Evolutionary conservation across 1,139 yeast genomes (phyloP), one percentile per base, ranked within the genome.

Genomic region (Saccharomyces uvarum): DNA sequence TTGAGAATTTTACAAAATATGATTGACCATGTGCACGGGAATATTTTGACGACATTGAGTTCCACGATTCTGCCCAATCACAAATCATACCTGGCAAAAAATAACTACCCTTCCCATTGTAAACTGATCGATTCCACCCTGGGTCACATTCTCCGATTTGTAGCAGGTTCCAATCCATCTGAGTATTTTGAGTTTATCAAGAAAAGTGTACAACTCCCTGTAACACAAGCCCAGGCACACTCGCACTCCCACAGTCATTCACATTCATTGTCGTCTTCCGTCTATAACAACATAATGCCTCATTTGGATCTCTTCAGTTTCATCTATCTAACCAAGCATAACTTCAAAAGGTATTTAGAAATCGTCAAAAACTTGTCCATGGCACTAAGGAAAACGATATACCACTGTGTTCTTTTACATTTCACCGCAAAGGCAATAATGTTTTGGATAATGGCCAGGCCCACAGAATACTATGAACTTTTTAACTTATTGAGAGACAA

Each of bases 391-490:
- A 68, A 61, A 49, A 60, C 64, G 3, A 57, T 63, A 4, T 62
- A 61, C 44, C 66, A 62, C 48, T 64, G 67, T 51, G 47, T 64
- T 19, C 51, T 66, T 48, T 56, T 68, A 48, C 62, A 58, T 53
- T 67, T 59, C 49, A 61, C 67, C 8, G 60, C 70, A 4, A 66
- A 63, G 44, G 59, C 70, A 1, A 51, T 67, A 8, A 58, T 60
- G 51, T 62, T 61, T 49, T 68, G 72, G 72, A 61, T 68, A 27
- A 60, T 68, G 62, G 60, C 70, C 6, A 56, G 71, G 47, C 68
- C 70, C 6, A 51, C 52, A 24, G 69, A 68, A 47, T 67, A 63
- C 49, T 48, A 58, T 16, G 53, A 52, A 9, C 38, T 64, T 5
- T 52, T 53, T 28, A 32, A 48, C n/a, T 47, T 54, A 3, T 42